phyloP scores from a whole-genome alignment of 768 basidiomycete species.

The Trametes gibbosa region DNA sequence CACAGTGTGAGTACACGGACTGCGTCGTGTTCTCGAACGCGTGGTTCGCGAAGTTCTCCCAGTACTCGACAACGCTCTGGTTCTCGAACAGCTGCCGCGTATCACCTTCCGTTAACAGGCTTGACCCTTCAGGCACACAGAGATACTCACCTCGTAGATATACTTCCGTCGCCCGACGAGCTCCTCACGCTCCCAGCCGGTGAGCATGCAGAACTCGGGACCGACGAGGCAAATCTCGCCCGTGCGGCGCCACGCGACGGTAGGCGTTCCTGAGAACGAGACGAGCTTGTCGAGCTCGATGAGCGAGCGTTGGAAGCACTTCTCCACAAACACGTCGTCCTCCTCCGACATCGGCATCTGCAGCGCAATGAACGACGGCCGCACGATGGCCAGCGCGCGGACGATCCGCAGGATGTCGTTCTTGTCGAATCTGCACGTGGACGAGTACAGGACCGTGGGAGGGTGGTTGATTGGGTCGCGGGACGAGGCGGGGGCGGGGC shows the following conservation, averaged over 20 bases:
- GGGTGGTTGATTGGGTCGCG: too few species aligned
- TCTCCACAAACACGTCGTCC: conserved; percentile 95
- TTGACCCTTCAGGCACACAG: too few species aligned
- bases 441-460: not conserved
- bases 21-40: conserved; percentile 98
- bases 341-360: conserved; percentile 97
- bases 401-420: conserved; percentile 94
- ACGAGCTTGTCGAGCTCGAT: conserved; percentile 96
- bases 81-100: conserved; percentile 83
- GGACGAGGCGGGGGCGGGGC: not conserved
- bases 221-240: conserved; percentile 98
- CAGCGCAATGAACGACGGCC: conserved; percentile 94
- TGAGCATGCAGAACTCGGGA: conserved; percentile 93
- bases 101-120: not conserved
- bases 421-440: conserved; percentile 79
- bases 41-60: conserved; percentile 95
- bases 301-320: conserved; percentile 90
- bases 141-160: conserved; percentile 56
- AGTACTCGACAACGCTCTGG: conserved; percentile 91
- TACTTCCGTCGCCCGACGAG: conserved; percentile 58
- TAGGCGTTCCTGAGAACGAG: conserved; percentile 95
- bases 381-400: conserved; percentile 88
- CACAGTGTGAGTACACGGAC: conserved; percentile 91
- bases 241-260: conserved; percentile 95
- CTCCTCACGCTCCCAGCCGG: conserved; percentile 87